Evolutionary conservation across 2,329 filamentous ascomycete genomes (phyloP).

Genomic region (Didymella keratinophila): DNA sequence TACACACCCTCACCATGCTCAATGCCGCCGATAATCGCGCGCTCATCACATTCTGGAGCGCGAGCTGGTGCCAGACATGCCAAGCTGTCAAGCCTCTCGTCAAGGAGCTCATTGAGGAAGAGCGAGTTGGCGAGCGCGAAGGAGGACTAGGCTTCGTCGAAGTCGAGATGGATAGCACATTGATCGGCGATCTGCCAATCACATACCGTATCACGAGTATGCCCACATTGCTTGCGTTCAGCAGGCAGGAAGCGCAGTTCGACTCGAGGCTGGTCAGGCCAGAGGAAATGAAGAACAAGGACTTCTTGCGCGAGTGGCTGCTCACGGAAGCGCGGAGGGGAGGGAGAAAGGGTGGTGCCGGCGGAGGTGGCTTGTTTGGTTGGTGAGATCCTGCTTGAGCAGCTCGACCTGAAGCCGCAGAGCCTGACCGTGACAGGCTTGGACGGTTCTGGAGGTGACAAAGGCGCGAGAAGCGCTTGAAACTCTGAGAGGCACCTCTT

Average conservation of each 20-base stretch:
- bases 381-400: constrained; percentile 23
- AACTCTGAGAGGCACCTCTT: too few relatives aligned
- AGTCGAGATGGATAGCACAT: constrained; percentile 57
- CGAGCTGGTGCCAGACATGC: constrained; percentile 58
- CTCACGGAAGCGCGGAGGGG: constrained; percentile 57
- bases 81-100: constrained; percentile 54
- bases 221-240: constrained; percentile 60
- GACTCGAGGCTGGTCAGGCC: constrained; percentile 55
- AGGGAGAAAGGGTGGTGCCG: constrained; percentile 54
- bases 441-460: constrained; percentile 13
- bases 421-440: constrained; percentile 18
- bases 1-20: constrained; percentile 58
- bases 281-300: constrained; percentile 56
- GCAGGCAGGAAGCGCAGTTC: constrained; percentile 58
- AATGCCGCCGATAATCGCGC: constrained; percentile 55
- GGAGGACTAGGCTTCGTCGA: constrained; percentile 59
- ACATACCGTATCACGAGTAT: constrained; percentile 57
- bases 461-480: constrained; percentile 1
- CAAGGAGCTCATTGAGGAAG: constrained; percentile 53
- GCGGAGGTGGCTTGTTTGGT: constrained; percentile 54
- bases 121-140: constrained; percentile 54
- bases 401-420: background rate
- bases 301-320: constrained; percentile 57
- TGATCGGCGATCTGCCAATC: constrained; percentile 53
- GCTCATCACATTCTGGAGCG: constrained; percentile 60